These are phyloP conservation scores for Eudorina sp. DNA, from an alignment of 139 green algal species.

Conservation along the genomic window DNA sequence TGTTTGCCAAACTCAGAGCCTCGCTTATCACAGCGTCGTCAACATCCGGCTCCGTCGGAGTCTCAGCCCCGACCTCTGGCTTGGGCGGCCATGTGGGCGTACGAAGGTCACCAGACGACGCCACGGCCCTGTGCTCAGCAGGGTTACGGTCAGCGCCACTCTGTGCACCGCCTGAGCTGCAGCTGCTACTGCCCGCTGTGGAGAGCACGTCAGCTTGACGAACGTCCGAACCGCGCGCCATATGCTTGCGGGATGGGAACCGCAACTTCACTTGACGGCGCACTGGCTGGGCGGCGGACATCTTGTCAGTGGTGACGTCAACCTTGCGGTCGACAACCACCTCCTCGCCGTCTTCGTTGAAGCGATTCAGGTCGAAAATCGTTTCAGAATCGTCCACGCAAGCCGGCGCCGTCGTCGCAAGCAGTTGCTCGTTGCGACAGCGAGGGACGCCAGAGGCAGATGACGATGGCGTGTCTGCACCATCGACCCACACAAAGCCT, in stretches of 20 bases:
- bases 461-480: neutral
- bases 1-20: too few relatives aligned
- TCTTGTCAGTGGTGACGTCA: neutral
- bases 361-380: slow-evolving; percentile 8
- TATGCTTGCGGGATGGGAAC: neutral
- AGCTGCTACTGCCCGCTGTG: neutral
- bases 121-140: neutral
- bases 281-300: neutral
- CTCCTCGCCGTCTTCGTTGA: slow-evolving; percentile 17
- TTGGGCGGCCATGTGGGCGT: neutral
- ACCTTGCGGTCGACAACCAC: neutral
- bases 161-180: neutral
- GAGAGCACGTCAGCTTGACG: neutral
- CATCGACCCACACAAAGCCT: too few relatives aligned
- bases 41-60: too few relatives aligned
- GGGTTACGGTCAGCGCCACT: neutral
- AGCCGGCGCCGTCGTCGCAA: neutral
- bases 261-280: neutral
- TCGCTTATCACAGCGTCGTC: too few relatives aligned
- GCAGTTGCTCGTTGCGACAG: too few relatives aligned
- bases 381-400: neutral
- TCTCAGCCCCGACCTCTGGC: too few relatives aligned
- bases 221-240: neutral
- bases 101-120: neutral
- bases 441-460: neutral